Conservation (phyloP, 2,329 filamentous ascomycete genomes). For the Phoma sp. region DNA sequence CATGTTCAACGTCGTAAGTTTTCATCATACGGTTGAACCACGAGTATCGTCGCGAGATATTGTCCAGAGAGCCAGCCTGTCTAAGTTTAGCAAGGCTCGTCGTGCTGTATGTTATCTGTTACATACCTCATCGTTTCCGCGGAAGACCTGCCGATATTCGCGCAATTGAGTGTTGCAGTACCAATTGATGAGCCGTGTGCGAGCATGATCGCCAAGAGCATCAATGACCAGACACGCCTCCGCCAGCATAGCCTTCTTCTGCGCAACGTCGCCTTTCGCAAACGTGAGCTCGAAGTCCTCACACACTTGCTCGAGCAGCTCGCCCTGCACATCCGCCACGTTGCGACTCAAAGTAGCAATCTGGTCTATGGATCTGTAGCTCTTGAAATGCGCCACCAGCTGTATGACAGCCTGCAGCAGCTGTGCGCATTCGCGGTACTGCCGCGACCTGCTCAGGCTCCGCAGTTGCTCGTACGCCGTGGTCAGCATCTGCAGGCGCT, state of each 20-base stretch:
- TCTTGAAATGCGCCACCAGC: conserved; percentile 98
- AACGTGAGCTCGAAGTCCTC: conserved; percentile 98
- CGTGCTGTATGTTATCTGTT: not conserved
- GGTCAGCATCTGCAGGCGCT: conserved; percentile 96
- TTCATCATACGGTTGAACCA: conserved; percentile 98
- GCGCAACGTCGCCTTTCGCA: conserved; percentile 80
- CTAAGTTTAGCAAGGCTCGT: conserved; percentile 20
- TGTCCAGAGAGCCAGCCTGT: conserved; percentile 86
- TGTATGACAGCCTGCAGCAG: conserved; percentile 93
- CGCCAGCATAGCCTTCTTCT: conserved; percentile 72
- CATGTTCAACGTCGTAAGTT: conserved; percentile 92
- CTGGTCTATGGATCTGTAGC: conserved; percentile 96
- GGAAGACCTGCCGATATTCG: conserved; percentile 94
- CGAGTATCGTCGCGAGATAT: conserved; percentile 90
- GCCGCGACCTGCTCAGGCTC: conserved; percentile 79
- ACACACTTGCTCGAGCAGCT: conserved; percentile 95
- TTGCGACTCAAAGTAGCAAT: conserved; percentile 92
- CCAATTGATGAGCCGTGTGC: conserved; percentile 85
- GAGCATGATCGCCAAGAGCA: conserved; percentile 86
- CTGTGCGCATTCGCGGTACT: conserved; percentile 94
- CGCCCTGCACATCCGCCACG: conserved; percentile 89
- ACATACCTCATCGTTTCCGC: conserved; percentile 81
- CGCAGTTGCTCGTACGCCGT: conserved; percentile 97
- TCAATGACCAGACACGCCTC: conserved; percentile 96
- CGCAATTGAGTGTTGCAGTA: conserved; percentile 97